Evolutionary conservation across 2,329 filamentous ascomycete genomes (phyloP).

Genomic region (Alternaria viburni): DNA sequence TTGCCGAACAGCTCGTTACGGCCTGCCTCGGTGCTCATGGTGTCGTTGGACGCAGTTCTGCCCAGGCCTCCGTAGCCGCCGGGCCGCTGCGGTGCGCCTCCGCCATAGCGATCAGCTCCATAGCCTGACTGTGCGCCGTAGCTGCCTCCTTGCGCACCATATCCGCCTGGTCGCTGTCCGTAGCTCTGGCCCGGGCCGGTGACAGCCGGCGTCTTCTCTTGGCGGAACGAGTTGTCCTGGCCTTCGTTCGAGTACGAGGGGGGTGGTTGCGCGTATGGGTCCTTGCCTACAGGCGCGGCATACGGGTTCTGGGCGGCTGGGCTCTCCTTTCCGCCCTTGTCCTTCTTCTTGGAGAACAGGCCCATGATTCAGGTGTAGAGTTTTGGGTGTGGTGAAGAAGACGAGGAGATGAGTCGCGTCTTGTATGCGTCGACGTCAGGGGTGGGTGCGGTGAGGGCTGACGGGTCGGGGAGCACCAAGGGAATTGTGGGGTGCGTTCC

Average conservation of each 20-base stretch:
- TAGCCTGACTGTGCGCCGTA: slow-evolving; percentile 47
- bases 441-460: neutral
- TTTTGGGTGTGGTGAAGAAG: neutral
- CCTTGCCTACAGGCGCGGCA: slow-evolving; percentile 53
- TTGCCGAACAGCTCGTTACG: slow-evolving; percentile 70
- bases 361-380: slow-evolving; percentile 45
- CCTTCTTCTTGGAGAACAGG: slow-evolving; percentile 62
- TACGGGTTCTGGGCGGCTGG: slow-evolving; percentile 56
- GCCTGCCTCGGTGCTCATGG: slow-evolving; percentile 57
- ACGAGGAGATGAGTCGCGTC: neutral
- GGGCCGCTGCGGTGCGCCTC: slow-evolving; percentile 47
- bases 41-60: slow-evolving; percentile 51
- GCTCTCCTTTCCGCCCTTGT: slow-evolving; percentile 58
- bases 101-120: slow-evolving; percentile 56
- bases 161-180: slow-evolving; percentile 40
- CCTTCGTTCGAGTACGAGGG: slow-evolving; percentile 47
- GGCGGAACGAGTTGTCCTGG: slow-evolving; percentile 41
- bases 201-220: slow-evolving; percentile 54
- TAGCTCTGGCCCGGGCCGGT: slow-evolving; percentile 51
- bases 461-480: slow-evolving; percentile 14
- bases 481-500: slow-evolving; percentile 17
- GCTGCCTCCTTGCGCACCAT: slow-evolving; percentile 36
- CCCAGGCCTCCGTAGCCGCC: slow-evolving; percentile 50
- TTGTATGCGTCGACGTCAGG: neutral
- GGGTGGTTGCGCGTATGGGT: slow-evolving; percentile 60